These are phyloP conservation scores for Colletotrichum musae DNA, from an alignment of 2,329 filamentous ascomycete species.

Conservation along the genomic window DNA sequence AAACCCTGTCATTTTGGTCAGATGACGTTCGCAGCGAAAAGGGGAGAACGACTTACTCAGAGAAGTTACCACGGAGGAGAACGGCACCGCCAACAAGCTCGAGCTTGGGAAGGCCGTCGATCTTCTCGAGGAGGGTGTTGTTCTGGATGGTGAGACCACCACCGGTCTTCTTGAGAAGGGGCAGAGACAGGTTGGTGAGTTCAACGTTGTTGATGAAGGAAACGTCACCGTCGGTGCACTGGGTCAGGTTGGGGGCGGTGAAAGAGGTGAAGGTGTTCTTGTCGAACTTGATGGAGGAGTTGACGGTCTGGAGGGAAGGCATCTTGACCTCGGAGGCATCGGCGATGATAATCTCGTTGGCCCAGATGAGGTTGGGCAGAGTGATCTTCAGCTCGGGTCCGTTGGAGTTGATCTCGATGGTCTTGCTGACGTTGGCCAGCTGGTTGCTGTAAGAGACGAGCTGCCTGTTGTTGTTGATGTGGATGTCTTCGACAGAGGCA, in stretches of 20 bases:
- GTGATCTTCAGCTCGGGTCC: constrained; percentile 77
- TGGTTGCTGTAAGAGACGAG: constrained; percentile 83
- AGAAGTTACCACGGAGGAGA: constrained; percentile 88
- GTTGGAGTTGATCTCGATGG: constrained; percentile 85
- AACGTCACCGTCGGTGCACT: constrained; percentile 70
- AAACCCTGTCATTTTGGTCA: constrained; percentile 68
- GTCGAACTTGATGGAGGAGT: constrained; percentile 87
- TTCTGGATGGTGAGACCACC: constrained; percentile 91
- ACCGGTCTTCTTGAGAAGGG: constrained; percentile 75
- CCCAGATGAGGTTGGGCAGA: constrained; percentile 83
- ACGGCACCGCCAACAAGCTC: constrained; percentile 83
- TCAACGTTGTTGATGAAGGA: constrained; percentile 75
- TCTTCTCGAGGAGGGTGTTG: constrained; percentile 80
- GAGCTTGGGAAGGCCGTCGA: constrained; percentile 79
- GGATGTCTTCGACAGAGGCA: constrained; percentile 77
- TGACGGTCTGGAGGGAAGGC: constrained; percentile 80
- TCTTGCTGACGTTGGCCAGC: constrained; percentile 80
- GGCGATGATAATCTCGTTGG: constrained; percentile 68
- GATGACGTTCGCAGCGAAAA: not conserved
- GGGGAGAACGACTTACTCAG: constrained; percentile 54
- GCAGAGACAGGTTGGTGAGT: constrained; percentile 83
- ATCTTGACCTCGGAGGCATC: constrained; percentile 83
- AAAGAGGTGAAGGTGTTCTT: constrained; percentile 79
- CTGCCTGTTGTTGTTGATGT: constrained; percentile 92
- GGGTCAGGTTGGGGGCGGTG: constrained; percentile 78